phyloP scores from a whole-genome alignment of 1,284 basidiomycete species.

The Coniophora puteana region DNA sequence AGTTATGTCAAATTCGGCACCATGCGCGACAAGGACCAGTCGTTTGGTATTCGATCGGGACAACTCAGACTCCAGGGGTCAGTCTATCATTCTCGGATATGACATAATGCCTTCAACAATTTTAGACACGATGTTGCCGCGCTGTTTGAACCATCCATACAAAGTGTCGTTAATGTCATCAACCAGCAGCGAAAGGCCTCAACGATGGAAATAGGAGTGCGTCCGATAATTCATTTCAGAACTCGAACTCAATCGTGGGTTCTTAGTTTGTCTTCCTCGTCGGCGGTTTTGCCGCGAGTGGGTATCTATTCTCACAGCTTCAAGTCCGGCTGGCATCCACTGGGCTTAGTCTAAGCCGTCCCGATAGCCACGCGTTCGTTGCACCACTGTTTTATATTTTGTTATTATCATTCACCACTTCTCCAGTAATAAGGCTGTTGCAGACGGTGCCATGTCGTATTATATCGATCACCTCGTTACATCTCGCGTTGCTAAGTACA shows the following conservation, averaged over 20 bases:
- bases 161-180: constrained; percentile 36
- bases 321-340: constrained; percentile 19
- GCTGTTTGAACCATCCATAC: constrained; percentile 44
- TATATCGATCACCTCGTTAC: constrained; percentile 48
- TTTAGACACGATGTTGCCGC: constrained; percentile 29
- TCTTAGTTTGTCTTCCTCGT: constrained; percentile 27
- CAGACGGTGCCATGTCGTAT: constrained; percentile 52
- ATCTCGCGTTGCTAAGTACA: constrained; percentile 39
- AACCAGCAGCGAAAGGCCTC: constrained; percentile 26
- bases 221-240: not conserved
- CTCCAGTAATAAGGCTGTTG: constrained; percentile 51
- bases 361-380: constrained; percentile 35
- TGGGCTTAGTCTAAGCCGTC: constrained; percentile 24
- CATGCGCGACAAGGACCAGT: constrained; percentile 37
- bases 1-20: constrained; percentile 47
- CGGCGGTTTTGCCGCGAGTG: constrained; percentile 44
- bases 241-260: constrained; percentile 15
- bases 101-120: not conserved
- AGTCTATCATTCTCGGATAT: constrained; percentile 5
- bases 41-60: constrained; percentile 40
- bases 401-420: not conserved
- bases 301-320: constrained; percentile 36
- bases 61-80: constrained; percentile 42
- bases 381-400: constrained; percentile 10
- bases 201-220: constrained; percentile 29